Percentiles rank a stretch among this genome's conserved stretches.
Conservation (phyloP, 305 asterid species). For the Solanum hybrid region DNA sequence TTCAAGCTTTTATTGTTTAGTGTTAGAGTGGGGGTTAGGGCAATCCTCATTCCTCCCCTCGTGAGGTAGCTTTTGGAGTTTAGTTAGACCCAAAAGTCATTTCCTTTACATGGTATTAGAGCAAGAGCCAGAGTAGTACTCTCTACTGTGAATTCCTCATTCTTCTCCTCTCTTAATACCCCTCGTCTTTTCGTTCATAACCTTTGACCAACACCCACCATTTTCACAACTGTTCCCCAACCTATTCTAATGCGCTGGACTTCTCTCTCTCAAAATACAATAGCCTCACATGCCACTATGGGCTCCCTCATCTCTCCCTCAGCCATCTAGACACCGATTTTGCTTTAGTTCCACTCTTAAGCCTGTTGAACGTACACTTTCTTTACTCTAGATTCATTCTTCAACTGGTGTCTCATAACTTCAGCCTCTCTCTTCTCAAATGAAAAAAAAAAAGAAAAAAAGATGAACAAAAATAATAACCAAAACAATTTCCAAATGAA, state of each 20-base stretch:
- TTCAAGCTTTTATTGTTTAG: neutral
- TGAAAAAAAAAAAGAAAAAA: neutral
- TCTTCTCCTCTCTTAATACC: neutral
- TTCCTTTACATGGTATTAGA: neutral
- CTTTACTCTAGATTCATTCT: neutral
- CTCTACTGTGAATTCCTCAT: neutral
- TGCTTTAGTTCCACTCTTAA: neutral
- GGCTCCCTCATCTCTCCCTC: neutral
- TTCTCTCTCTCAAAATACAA: neutral
- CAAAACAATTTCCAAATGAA: neutral
- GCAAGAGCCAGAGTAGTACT: neutral
- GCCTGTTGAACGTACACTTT: neutral
- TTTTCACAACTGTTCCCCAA: neutral
- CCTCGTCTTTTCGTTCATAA: neutral
- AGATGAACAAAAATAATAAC: neutral
- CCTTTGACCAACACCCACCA: neutral
- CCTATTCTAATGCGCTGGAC: neutral
- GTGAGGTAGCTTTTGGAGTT: neutral
- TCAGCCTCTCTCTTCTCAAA: neutral
- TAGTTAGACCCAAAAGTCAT: neutral
- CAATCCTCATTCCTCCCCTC: neutral
- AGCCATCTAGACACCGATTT: neutral
- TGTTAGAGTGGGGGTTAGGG: neutral
- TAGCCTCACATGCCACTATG: neutral
- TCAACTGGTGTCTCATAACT: neutral